Base-by-base conservation (phyloP, 139 green algal species). In the Haematococcus lacustris region DNA sequence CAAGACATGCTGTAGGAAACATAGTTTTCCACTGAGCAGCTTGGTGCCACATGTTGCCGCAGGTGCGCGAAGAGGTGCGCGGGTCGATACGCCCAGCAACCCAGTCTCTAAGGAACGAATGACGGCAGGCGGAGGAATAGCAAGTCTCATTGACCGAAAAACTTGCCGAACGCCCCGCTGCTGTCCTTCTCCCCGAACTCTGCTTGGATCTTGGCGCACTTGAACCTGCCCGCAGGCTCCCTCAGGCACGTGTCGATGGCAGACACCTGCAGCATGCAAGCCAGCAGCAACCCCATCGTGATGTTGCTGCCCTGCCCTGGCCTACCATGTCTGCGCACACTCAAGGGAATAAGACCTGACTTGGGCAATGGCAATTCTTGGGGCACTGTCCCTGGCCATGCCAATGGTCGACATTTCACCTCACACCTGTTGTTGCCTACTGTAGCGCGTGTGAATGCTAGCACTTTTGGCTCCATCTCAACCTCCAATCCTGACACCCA, bases 231-330 rank as follows among this genome's bases (percentile, higher is more conserved):
- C 0, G 77, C 67, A 21, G 84, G 81, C 82, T 96, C 90, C n/a
- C 88, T 75, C 39, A 91, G 60, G 77, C 90, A 96, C 0, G 76
- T 78, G 70, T 94, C 87, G 60, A 96, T 92, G 5, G 90, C 89
- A 32, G 51, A 82, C 3, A 90, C 85, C 85, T 90, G 80, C 35
- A 76, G 0, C 39, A 7, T 9, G 32, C 51, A 32, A 61, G 51
- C 30, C 43, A 53, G 43, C 43, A 53, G 43, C 43, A 53, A 17
- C 43, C 9, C 9, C 43, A 53, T 17, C 43, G 43, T 9, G 43
- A 53, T 53, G 43, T n/a, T n/a, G n/a, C n/a, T n/a, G n/a, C n/a
- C n/a, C n/a, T n/a, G n/a, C n/a, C n/a, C n/a, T n/a, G n/a, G n/a
- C n/a, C n/a, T n/a, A 53, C 9, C 43, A 17, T 17, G 17, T 53